Base-by-base conservation (phyloP, 164 flowering plant species). In the Nelumbo lutea region DNA sequence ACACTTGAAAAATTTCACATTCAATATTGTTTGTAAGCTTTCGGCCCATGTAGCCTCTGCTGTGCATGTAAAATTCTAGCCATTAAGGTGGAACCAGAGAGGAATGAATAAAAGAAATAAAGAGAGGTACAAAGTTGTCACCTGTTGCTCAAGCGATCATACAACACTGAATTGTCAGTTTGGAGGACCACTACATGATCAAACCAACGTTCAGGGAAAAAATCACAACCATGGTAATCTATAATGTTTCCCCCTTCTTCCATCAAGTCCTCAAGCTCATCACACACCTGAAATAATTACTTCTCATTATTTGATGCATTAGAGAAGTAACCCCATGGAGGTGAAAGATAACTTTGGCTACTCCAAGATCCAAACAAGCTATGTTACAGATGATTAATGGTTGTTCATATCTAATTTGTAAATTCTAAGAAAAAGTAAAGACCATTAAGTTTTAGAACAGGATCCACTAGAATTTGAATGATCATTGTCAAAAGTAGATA, bases 141-240 rank as follows among this genome's bases (percentile, higher is more conserved):
- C 99, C 99, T 92, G 73, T 68, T 84, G 10, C 74, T 77, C 74
- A 95, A 76, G 4, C 98, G 87, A 75, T 95, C 98, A 74, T 85
- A 95, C 76, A 92, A 69, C 46, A 90, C 76, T 4, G 99, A 56
- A 71, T 89, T 95, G 45, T 89, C 88, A 0, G 98, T 88, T 75
- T 90, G 99, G 77, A 95, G 99, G 61, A 95, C 98, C 55, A 87
- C 95, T 11, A 95, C 96, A 46, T 79, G 81, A 70, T 95, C 96
- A 72, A 95, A 95, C 99, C 99, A 92, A 15, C 98, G 83, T 74
- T 92, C 96, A 0, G 98, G 99, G 66, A 95, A 95, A 83, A 95
- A 92, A 70, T 95, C 98, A 70, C 98, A 90, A 15, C 97, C 98
- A 77, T 95, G 99, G 76, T 92, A 86, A 72, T 95, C 97, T 68